Conservation (phyloP, 2,329 filamentous ascomycete species). For the Elsinoe arachidis region DNA sequence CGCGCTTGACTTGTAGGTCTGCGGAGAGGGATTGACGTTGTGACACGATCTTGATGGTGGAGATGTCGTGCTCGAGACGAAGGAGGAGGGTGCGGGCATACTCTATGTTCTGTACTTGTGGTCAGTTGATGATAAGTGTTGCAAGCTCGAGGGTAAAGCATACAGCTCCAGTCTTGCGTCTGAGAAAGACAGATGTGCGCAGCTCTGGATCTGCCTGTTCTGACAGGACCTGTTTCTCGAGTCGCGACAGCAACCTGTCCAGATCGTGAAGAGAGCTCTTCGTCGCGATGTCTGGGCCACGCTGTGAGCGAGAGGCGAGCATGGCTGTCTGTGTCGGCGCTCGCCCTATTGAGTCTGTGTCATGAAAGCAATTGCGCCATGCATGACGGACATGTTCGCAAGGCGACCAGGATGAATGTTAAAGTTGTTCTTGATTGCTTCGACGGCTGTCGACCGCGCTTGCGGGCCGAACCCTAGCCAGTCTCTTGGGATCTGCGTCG, state of each 20-base stretch:
- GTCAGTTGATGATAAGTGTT: not conserved
- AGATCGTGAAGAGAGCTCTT: constrained; percentile 39
- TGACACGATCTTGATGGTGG: constrained; percentile 49
- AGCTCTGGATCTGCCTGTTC: constrained; percentile 49
- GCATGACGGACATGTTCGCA: not conserved
- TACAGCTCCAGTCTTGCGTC: constrained; percentile 50
- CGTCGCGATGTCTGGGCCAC: not conserved
- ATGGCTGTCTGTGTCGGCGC: not conserved
- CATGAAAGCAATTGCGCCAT: not conserved
- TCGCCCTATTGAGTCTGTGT: not conserved
- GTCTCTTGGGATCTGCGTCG: not conserved
- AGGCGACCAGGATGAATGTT: not conserved
- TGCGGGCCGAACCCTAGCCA: constrained; percentile 5
- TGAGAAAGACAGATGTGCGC: constrained; percentile 56
- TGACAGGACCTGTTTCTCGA: constrained; percentile 57
- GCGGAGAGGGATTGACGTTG: constrained; percentile 54
- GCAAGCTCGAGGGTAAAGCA: constrained; percentile 17
- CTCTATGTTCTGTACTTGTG: constrained; percentile 54
- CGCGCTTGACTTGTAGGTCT: constrained; percentile 57
- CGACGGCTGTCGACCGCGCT: not conserved
- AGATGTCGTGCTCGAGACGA: constrained; percentile 60
- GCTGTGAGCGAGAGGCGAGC: constrained; percentile 2
- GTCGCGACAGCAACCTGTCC: constrained; percentile 53
- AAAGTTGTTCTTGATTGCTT: constrained; percentile 3
- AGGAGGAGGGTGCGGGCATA: constrained; percentile 61